Base-by-base conservation (phyloP, 192 early-diverging fungal genomes). In the Umbelopsis sp. region DNA sequence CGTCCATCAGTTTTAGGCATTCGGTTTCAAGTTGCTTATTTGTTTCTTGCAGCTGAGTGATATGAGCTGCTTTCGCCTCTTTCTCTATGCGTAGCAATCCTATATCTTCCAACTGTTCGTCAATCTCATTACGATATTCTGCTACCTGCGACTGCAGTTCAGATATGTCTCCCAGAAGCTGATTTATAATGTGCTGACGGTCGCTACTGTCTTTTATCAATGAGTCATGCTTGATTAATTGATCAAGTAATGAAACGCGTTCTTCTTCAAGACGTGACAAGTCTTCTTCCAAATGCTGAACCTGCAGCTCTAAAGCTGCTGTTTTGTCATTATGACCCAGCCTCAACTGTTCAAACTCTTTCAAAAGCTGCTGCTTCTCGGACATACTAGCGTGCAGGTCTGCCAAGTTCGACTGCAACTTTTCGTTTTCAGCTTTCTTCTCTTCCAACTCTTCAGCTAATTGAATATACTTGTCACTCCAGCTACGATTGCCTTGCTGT, bases 1-100 rank as follows among this genome's bases (percentile, higher is more conserved):
- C 55, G 16, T 61, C 55, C 55, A 61, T 61, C 0, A 61, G 55
- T 13, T 61, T 61, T 30, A 61, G 55, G 16, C 55, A 61, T 18
- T 61, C 55, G 12, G 25, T 35, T 30, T 61, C 55, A 2, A 61
- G 30, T 18, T 61, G 55, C 18, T 61, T 61, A 37, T 61, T 12
- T 35, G 55, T 13, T 61, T 61, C 55, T 35, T 61, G 55, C 3
- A 61, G 27, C 12, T 16, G 55, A 12, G 8, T 25, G 55, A 33
- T n/a, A 25, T 61, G 27, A 7, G 25, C 11, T n/a, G 13, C 3
- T 16, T 61, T 11, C 2, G 12, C 9, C 18, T 35, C 55, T 15
- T 25, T 61, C 2, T 25, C 6, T 61, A 35, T 23, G 18, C 55
- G 27, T 6, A 61, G 13, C 15, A 7, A 0, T 2, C 33, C 27